Evolutionary conservation across 176 grass and related monocot species (phyloP), one percentile per base, ranked within the genome.

Genomic region (Aegilops tauschii): DNA sequence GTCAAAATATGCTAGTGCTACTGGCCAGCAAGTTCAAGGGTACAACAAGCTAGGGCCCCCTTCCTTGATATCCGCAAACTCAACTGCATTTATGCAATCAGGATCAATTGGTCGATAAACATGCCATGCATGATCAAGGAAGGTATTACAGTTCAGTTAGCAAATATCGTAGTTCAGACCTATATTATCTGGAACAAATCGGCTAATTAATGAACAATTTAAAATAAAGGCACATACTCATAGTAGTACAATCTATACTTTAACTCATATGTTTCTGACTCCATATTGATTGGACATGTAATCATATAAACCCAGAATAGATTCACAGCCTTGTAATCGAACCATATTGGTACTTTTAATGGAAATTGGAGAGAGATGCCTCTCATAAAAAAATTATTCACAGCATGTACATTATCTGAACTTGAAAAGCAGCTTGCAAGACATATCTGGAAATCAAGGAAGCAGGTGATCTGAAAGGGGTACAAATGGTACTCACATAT

Each of bases 401-500:
- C 34, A 50, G 23, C 11, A 70, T 68, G 12, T 12, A 16, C 35
- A 66, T 29, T 28, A 4, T 61, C 67, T 76, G 42, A 34, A 80
- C 72, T 81, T 87, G 67, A 68, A 68, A 73, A 80, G 10, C 64
- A 76, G 9, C 8, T 81, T 13, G 50, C 47, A 4, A 29, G 42
- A 36, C 52, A 70, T 20, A 25, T 65, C 32, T n/a, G 62, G 18
- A 77, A 86, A 82, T 68, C 9, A 83, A 37, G 71, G 74, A 34
- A 73, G 25, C 23, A 36, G 18, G 65, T 45, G 40, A 65, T n/a
- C 18, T 12, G 37, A 82, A 52, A 32, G 9, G 59, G 12, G 1
- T 39, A 82, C 54, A 31, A 73, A 61, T 64, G 8, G 29, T 34
- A 91, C 90, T 91, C 73, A 98, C 96, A 90, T 98, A 98, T 77